Conservation (phyloP, 352 stramenopile genomes). For the Thalassiosira sp. region DNA sequence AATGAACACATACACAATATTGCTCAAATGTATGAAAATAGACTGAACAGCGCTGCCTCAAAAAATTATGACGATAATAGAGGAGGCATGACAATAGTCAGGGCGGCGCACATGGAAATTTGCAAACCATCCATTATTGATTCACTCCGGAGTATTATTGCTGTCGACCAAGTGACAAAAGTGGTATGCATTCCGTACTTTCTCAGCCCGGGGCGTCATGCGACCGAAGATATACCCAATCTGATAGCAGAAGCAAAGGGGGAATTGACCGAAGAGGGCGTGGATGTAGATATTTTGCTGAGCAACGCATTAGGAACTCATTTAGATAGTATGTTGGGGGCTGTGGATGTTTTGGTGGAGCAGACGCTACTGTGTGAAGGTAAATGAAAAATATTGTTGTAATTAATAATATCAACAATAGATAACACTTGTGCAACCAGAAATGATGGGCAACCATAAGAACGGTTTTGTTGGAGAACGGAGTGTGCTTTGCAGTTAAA, state of each 20-base stretch:
- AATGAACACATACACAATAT: constrained; percentile 27
- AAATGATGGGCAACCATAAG: too few relatives aligned
- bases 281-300: constrained; percentile 18
- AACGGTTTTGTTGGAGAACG: too few relatives aligned
- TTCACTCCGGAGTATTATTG: constrained; percentile 20
- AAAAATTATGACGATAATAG: neutral
- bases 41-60: neutral
- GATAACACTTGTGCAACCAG: too few relatives aligned
- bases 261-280: constrained; percentile 41
- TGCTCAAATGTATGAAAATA: constrained; percentile 18
- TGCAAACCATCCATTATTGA: constrained; percentile 63
- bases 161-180: constrained; percentile 27
- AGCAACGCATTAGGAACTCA: constrained; percentile 36
- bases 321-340: constrained; percentile 41
- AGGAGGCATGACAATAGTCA: constrained; percentile 13
- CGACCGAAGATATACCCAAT: constrained; percentile 69
- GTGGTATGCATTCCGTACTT: constrained; percentile 82
- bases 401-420: too few relatives aligned
- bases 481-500: too few relatives aligned
- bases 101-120: constrained; percentile 80
- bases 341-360: constrained; percentile 40
- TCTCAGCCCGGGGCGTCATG: constrained; percentile 68
- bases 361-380: constrained; percentile 2
- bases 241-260: constrained; percentile 64
- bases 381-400: too few relatives aligned